phyloP scores from a whole-genome alignment of 2,329 filamentous ascomycete genomes.

The Aureobasidium sp. region DNA sequence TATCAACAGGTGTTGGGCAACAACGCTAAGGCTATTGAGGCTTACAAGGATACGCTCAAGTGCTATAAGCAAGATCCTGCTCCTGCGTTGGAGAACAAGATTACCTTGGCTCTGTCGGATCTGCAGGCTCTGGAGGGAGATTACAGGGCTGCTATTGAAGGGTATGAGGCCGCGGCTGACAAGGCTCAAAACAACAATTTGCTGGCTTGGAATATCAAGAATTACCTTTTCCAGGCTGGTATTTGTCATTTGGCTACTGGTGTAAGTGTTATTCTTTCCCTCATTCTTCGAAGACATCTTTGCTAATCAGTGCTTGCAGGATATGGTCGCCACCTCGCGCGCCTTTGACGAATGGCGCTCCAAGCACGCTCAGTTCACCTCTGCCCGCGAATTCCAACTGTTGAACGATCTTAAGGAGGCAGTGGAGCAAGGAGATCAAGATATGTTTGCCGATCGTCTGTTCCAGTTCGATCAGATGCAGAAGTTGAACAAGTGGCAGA shows the following conservation, averaged over 20 bases:
- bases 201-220: slow-evolving; percentile 90
- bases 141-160: slow-evolving; percentile 73
- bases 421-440: slow-evolving; percentile 69
- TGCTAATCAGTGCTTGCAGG: slow-evolving; percentile 31
- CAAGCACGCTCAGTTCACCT: slow-evolving; percentile 66
- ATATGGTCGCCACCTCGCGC: slow-evolving; percentile 71
- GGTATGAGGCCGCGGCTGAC: slow-evolving; percentile 73
- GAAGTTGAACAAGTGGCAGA: slow-evolving; percentile 97
- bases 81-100: slow-evolving; percentile 83
- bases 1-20: slow-evolving; percentile 78
- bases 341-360: slow-evolving; percentile 78
- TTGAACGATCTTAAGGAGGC: slow-evolving; percentile 67
- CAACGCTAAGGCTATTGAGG: slow-evolving; percentile 66
- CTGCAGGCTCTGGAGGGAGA: slow-evolving; percentile 72
- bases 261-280: slow-evolving; percentile 20
- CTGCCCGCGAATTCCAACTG: slow-evolving; percentile 73
- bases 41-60: slow-evolving; percentile 62
- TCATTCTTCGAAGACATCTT: not conserved
- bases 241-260: slow-evolving; percentile 72
- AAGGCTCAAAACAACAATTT: slow-evolving; percentile 79
- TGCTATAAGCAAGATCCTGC: slow-evolving; percentile 90
- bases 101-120: slow-evolving; percentile 87
- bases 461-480: slow-evolving; percentile 88
- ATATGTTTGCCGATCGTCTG: slow-evolving; percentile 75
- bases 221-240: slow-evolving; percentile 89